Percentiles rank a stretch among this genome's conserved stretches.
Evolutionary conservation across 2,329 filamentous ascomycete genomes (phyloP).

Genomic region (Curvularia sp.): DNA sequence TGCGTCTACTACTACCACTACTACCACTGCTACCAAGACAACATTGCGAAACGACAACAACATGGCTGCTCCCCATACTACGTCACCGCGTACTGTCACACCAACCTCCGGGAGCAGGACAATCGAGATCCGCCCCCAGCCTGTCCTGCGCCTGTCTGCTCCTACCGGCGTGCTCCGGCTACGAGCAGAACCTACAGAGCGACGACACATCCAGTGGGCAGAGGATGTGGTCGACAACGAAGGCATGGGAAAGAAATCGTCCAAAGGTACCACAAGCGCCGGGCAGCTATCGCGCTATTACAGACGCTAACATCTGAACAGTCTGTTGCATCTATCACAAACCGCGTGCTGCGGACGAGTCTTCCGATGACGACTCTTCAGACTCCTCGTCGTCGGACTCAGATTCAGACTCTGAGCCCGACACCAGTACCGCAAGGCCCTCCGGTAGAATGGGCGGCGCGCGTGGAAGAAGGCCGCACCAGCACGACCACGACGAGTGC

Average conservation of each 20-base stretch:
- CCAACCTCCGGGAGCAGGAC: constrained; percentile 34
- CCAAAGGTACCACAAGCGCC: constrained; percentile 72
- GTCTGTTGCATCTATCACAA: constrained; percentile 99
- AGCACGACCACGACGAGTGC: constrained; percentile 44
- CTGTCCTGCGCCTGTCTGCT: constrained; percentile 45
- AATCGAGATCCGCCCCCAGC: constrained; percentile 37
- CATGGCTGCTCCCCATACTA: constrained; percentile 32
- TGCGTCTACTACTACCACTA: constrained; percentile 64
- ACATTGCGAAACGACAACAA: constrained; percentile 63
- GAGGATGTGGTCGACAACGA: constrained; percentile 96
- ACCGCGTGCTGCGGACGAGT: constrained; percentile 73
- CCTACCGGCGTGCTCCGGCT: constrained; percentile 51
- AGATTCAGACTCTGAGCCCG: constrained; percentile 61
- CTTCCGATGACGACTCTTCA: constrained; percentile 71
- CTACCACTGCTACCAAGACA: constrained; percentile 48
- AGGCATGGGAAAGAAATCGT: constrained; percentile 89
- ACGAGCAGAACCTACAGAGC: constrained; percentile 52
- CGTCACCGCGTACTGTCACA: constrained; percentile 31
- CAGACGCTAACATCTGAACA: constrained; percentile 46
- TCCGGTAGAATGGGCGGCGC: constrained; percentile 37
- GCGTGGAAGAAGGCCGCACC: constrained; percentile 35
- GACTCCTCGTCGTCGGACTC: constrained; percentile 63
- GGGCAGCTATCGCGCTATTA: background rate
- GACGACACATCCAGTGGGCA: constrained; percentile 84
- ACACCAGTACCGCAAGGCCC: constrained; percentile 58